phyloP scores from a whole-genome alignment of 2,329 filamentous ascomycete genomes.

The Triangularia setosa region DNA sequence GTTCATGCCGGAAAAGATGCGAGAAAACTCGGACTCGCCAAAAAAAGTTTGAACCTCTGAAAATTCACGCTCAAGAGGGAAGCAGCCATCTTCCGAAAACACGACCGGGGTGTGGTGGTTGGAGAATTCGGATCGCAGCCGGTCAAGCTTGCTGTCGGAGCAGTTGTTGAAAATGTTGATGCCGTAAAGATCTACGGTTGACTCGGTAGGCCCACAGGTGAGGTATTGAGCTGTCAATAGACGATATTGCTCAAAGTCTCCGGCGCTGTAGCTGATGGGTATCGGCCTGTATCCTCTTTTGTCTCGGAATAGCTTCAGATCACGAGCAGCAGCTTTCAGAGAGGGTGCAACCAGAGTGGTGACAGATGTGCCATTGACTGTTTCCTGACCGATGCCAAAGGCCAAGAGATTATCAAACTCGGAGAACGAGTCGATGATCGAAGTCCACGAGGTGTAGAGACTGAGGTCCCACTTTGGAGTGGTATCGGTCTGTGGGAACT shows the following conservation, averaged over 20 bases:
- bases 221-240: slow-evolving; percentile 11
- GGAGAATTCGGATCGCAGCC: neutral
- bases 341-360: slow-evolving; percentile 9
- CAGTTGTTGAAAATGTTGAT: slow-evolving; percentile 14
- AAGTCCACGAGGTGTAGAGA: slow-evolving; percentile 5
- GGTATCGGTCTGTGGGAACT: neutral
- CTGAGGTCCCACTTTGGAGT: slow-evolving; percentile 6
- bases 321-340: slow-evolving; percentile 14
- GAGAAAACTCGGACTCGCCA: neutral
- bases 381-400: slow-evolving; percentile 15
- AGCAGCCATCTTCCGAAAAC: slow-evolving; percentile 13
- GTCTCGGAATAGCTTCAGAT: slow-evolving; percentile 12
- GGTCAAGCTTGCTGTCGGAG: neutral
- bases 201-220: slow-evolving; percentile 1
- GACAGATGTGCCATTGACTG: slow-evolving; percentile 1
- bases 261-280: slow-evolving; percentile 13
- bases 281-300: slow-evolving; percentile 11
- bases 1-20: slow-evolving; percentile 11
- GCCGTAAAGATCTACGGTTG: slow-evolving; percentile 10
- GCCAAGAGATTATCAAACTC: slow-evolving; percentile 7
- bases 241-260: slow-evolving; percentile 6
- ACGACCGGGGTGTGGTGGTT: slow-evolving; percentile 6
- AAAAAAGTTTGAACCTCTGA: neutral
- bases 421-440: slow-evolving; percentile 10
- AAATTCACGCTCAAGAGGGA: neutral